These are phyloP conservation scores for Annulohypoxylon moriforme DNA, from an alignment of 495 filamentous ascomycete genomes.

Conservation along the genomic window DNA sequence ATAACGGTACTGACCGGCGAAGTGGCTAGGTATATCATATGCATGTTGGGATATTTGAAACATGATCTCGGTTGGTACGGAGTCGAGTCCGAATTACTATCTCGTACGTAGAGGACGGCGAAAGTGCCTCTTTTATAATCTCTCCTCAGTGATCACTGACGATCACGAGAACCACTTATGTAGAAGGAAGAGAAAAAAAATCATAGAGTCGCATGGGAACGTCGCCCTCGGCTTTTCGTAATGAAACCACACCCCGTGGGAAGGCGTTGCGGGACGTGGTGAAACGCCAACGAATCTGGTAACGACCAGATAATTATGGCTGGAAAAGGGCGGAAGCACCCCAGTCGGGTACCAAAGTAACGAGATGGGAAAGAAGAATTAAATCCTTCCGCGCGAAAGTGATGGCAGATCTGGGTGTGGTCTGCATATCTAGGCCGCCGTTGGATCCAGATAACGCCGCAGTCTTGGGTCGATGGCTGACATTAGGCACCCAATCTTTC, in stretches of 20 bases:
- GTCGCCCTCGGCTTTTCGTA: constrained; percentile 19
- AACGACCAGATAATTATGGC: constrained; percentile 5
- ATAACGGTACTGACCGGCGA: constrained; percentile 25
- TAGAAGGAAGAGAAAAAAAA: not conserved
- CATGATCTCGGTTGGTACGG: constrained; percentile 23
- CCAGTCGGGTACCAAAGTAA: constrained; percentile 38
- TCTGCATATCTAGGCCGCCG: constrained; percentile 45
- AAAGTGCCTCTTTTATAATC: constrained; percentile 18
- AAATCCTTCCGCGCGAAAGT: constrained; percentile 16
- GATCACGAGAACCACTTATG: constrained; percentile 4
- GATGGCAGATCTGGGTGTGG: constrained; percentile 34
- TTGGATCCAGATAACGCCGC: constrained; percentile 50
- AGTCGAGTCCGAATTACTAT: constrained; percentile 4
- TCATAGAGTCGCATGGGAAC: not conserved
- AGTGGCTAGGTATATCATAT: constrained; percentile 17
- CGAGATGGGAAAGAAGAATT: constrained; percentile 10
- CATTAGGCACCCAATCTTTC: constrained; percentile 37
- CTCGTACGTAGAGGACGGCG: constrained; percentile 12
- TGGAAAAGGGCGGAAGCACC: constrained; percentile 19
- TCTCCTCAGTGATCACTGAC: not conserved
- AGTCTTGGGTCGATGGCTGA: constrained; percentile 50
- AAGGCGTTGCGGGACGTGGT: constrained; percentile 28
- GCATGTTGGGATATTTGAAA: constrained; percentile 22
- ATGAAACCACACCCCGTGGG: constrained; percentile 41
- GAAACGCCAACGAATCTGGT: constrained; percentile 36